Conservation (phyloP, 345 rosid species). For the Bruguiera gymnorhiza region DNA sequence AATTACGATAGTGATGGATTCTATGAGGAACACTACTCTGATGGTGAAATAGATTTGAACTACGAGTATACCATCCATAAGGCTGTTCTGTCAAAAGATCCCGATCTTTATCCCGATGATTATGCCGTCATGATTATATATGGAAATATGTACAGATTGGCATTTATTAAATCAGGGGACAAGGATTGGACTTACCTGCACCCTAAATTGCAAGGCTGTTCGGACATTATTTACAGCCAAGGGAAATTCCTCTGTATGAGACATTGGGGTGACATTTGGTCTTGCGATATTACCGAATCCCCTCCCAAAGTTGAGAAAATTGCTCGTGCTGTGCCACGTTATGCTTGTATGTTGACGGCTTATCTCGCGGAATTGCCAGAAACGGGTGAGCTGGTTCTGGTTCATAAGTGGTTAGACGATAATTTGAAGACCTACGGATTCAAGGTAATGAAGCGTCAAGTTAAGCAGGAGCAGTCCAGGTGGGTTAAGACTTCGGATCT, state of each 20-base stretch:
- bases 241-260: no score
- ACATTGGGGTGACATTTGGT: no score
- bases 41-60: not conserved
- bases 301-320: no score
- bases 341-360: not conserved
- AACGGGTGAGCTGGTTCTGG: not conserved
- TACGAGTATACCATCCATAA: not conserved
- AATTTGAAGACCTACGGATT: not conserved
- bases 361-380: not conserved
- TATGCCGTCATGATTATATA: not conserved
- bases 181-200: no score
- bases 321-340: not conserved
- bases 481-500: not conserved
- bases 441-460: not conserved
- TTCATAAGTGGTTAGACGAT: not conserved
- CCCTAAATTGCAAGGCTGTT: no score
- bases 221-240: no score
- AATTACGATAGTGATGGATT: not conserved
- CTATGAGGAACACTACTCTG: not conserved
- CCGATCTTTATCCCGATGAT: not conserved
- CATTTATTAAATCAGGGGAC: no score
- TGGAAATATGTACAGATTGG: not conserved
- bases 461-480: not conserved
- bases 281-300: no score
- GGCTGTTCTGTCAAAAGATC: not conserved